phyloP scores from a whole-genome alignment of 352 stramenopile species.

The Phytophthora citricola region DNA sequence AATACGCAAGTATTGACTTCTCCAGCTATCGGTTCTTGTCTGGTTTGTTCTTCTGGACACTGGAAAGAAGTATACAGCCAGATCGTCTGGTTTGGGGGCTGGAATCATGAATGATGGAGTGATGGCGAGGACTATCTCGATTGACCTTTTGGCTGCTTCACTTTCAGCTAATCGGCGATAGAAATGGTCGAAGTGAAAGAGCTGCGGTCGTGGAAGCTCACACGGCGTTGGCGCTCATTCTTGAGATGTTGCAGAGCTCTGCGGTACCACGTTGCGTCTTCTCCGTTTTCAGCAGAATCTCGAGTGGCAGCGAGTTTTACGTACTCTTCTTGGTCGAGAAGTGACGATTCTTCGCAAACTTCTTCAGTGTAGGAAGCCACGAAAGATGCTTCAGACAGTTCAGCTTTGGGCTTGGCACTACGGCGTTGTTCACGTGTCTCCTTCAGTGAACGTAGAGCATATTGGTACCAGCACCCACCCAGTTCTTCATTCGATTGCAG shows the following conservation, averaged over 20 bases:
- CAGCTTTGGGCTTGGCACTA: not conserved
- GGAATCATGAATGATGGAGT: conserved; percentile 5
- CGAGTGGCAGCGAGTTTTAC: conserved; percentile 37
- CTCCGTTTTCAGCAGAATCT: conserved; percentile 19
- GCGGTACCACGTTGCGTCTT: conserved; percentile 37
- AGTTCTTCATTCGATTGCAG: conserved; percentile 31
- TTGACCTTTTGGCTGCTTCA: not conserved
- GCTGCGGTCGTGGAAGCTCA: conserved; percentile 19
- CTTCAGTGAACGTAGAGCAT: conserved; percentile 48
- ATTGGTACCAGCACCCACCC: conserved; percentile 36
- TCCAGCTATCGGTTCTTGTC: conserved; percentile 19
- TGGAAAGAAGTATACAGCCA: conserved; percentile 14
- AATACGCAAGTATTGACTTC: conserved; percentile 6
- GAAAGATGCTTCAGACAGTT: not conserved
- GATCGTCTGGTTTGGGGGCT: conserved; percentile 14
- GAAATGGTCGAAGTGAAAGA: conserved; percentile 46
- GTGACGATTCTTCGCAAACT: conserved; percentile 3
- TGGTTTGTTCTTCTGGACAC: conserved; percentile 7
- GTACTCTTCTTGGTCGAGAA: conserved; percentile 26
- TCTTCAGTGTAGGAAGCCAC: not conserved
- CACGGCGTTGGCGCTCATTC: conserved; percentile 38
- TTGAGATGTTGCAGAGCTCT: conserved; percentile 43
- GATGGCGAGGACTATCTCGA: conserved; percentile 9
- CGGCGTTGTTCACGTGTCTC: conserved; percentile 43
- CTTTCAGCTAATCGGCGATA: conserved; percentile 31